Evolutionary conservation across 371 early-diverging fungal species (phyloP).

Genomic region (Blakeslea trispora): DNA sequence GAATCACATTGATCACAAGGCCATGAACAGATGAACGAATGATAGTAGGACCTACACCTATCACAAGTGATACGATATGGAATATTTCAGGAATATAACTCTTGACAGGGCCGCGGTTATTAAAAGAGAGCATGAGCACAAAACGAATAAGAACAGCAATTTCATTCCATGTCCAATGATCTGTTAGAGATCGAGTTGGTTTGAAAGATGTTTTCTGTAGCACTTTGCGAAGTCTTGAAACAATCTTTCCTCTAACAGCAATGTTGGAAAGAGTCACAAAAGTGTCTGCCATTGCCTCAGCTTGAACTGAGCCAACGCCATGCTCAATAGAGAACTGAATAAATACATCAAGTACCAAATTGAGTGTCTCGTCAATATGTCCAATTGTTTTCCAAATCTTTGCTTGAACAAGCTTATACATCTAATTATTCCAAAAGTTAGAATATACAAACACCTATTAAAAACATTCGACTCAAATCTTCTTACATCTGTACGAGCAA

Average conservation of each 20-base stretch:
- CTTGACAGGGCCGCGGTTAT: slow-evolving; percentile 70
- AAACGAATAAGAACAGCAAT: slow-evolving; percentile 87
- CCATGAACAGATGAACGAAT: slow-evolving; percentile 91
- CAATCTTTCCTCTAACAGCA: slow-evolving; percentile 82
- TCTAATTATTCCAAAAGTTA: slow-evolving; percentile 35
- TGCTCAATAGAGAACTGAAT: slow-evolving; percentile 78
- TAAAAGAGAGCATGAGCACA: slow-evolving; percentile 88
- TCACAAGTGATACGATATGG: slow-evolving; percentile 79
- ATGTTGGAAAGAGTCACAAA: slow-evolving; percentile 81
- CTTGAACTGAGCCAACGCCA: slow-evolving; percentile 78
- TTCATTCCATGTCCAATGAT: slow-evolving; percentile 87
- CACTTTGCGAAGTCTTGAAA: slow-evolving; percentile 75
- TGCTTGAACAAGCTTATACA: slow-evolving; percentile 83
- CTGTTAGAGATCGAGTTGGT: slow-evolving; percentile 70
- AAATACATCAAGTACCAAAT: slow-evolving; percentile 81
- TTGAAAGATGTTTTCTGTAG: slow-evolving; percentile 76
- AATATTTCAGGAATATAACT: slow-evolving; percentile 89
- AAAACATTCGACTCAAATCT: background rate
- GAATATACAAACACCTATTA: slow-evolving; percentile 6
- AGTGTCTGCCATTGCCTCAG: slow-evolving; percentile 88
- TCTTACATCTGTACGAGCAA: slow-evolving; percentile 78
- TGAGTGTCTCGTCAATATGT: slow-evolving; percentile 77
- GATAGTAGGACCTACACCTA: slow-evolving; percentile 83
- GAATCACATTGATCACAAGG: slow-evolving; percentile 86
- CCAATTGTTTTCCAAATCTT: slow-evolving; percentile 86